Conservation (phyloP, 148 eudicot species). For the Drosera capensis region DNA sequence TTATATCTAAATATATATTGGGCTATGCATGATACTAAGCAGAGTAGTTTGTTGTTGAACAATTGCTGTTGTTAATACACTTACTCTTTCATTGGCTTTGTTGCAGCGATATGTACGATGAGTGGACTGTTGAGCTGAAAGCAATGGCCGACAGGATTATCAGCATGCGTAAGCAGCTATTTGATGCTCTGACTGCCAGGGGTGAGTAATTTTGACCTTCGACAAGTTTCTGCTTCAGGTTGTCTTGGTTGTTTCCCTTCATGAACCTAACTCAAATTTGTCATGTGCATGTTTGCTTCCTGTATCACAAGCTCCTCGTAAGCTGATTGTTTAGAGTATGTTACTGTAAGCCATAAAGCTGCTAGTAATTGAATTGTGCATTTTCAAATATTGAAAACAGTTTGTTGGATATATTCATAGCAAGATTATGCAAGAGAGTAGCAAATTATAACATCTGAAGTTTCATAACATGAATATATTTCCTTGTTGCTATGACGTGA, state of each 20-base stretch:
- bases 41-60: too few species aligned
- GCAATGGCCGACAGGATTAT: slow-evolving; percentile 37
- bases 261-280: background rate
- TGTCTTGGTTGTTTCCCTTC: background rate
- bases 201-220: slow-evolving; percentile 14
- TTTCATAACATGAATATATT: too few species aligned
- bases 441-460: too few species aligned
- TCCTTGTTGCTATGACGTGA: too few species aligned
- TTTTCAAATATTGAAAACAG: too few species aligned
- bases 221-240: background rate
- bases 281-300: background rate
- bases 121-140: slow-evolving; percentile 33
- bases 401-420: too few species aligned
- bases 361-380: too few species aligned
- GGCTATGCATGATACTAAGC: too few species aligned
- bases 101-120: slow-evolving; percentile 18
- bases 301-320: background rate
- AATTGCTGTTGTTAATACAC: background rate
- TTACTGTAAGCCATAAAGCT: too few species aligned
- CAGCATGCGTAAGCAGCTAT: slow-evolving; percentile 33
- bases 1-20: too few species aligned
- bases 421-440: too few species aligned
- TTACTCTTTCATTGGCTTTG: background rate
- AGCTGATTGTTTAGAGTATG: too few species aligned
- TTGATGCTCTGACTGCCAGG: slow-evolving; percentile 27